A percentile compares a stretch with the other conserved stretches of the same genome.
Conservation (phyloP, 805 yeast genomes). For the Zygosaccharomyces bailii region DNA sequence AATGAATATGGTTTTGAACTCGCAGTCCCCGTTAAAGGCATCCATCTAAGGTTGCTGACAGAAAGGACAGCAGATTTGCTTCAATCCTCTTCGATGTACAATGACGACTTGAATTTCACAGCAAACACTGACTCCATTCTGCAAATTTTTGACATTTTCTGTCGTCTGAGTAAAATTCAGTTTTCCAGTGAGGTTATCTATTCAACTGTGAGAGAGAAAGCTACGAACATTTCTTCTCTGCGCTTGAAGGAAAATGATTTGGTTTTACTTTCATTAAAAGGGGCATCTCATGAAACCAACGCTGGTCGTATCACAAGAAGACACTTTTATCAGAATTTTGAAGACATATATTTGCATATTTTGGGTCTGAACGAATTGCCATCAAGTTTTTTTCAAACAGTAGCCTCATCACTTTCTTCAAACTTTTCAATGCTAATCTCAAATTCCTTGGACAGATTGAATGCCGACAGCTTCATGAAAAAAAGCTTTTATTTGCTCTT, state of each 20-base stretch:
- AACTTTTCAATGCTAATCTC: constrained; percentile 27
- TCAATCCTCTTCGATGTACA: constrained; percentile 52
- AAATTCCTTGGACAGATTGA: constrained; percentile 24
- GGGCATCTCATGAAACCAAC: constrained; percentile 24
- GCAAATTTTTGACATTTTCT: constrained; percentile 37
- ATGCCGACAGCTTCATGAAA: constrained; percentile 23
- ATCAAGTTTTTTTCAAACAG: constrained; percentile 24
- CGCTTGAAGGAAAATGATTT: constrained; percentile 18
- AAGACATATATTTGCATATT: constrained; percentile 30
- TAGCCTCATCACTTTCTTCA: constrained; percentile 22
- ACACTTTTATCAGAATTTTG: constrained; percentile 26
- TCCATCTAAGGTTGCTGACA: constrained; percentile 54
- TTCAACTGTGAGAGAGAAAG: constrained; percentile 32
- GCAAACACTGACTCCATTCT: constrained; percentile 32
- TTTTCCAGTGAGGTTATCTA: constrained; percentile 66
- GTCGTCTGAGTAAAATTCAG: constrained; percentile 40
- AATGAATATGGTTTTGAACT: constrained; percentile 25
- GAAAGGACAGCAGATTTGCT: constrained; percentile 68
- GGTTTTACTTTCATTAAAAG: constrained; percentile 28
- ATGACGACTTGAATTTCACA: constrained; percentile 28
- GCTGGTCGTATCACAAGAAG: constrained; percentile 18
- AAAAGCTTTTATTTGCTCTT: constrained; percentile 23
- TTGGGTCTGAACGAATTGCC: constrained; percentile 32
- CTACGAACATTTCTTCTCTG: constrained; percentile 23
- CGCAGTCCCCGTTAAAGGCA: constrained; percentile 23